phyloP scores from a whole-genome alignment of 306 rosid genomes.

The Prunus davidiana region DNA sequence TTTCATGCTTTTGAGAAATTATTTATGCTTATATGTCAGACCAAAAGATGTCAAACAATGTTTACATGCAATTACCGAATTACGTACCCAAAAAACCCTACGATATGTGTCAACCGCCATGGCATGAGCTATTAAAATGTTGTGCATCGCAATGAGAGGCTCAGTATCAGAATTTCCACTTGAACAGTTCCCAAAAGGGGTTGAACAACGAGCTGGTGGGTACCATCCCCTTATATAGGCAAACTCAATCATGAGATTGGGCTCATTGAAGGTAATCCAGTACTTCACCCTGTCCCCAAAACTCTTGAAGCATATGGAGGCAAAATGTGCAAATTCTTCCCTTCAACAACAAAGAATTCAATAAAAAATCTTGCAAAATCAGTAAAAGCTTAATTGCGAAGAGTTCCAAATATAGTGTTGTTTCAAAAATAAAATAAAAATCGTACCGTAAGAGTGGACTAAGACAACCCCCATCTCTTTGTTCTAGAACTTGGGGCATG shows the following conservation, averaged over 20 bases:
- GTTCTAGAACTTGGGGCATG: conserved; percentile 14
- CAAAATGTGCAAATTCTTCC: conserved; percentile 18
- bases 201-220: too few relatives aligned
- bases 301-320: conserved; percentile 16
- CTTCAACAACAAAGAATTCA: not conserved
- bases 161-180: conserved; percentile 54
- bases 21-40: too few relatives aligned
- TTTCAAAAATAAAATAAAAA: too few relatives aligned
- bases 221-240: too few relatives aligned
- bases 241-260: too few relatives aligned
- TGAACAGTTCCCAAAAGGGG: too few relatives aligned
- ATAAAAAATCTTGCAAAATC: not conserved
- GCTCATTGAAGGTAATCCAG: too few relatives aligned
- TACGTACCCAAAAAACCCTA: conserved; percentile 45
- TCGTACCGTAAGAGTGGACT: not conserved
- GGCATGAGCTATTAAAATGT: conserved; percentile 62
- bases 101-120: conserved; percentile 53
- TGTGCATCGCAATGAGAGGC: conserved; percentile 66
- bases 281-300: conserved; percentile 27
- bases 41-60: not conserved
- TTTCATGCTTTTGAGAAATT: too few relatives aligned
- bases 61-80: not conserved
- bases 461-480: conserved; percentile 14
- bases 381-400: not conserved
- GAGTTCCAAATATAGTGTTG: not conserved